Evolutionary conservation across 1,139 yeast species (phyloP).

Genomic region (Pichia terricola): DNA sequence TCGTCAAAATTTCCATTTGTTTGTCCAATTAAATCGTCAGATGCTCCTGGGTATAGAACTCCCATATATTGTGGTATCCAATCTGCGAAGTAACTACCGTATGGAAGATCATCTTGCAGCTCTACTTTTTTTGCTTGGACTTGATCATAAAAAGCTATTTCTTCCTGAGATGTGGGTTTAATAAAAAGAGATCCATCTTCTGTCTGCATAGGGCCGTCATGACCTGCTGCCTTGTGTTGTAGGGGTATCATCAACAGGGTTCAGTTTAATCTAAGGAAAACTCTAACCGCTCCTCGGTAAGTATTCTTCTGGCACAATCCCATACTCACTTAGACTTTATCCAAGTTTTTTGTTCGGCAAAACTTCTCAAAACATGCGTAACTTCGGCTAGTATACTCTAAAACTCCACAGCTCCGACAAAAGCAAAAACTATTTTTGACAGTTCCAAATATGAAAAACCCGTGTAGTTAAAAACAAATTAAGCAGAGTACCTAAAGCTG

Average conservation of each 20-base stretch:
- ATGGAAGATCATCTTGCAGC: conserved; percentile 24
- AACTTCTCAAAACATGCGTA: too few relatives aligned
- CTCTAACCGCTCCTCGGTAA: too few relatives aligned
- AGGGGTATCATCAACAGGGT: conserved; percentile 14
- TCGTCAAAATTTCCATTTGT: conserved; percentile 8
- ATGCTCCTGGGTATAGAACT: conserved; percentile 32
- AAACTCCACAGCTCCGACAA: too few relatives aligned
- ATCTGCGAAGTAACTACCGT: conserved; percentile 35
- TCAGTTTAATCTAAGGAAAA: too few relatives aligned
- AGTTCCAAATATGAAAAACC: too few relatives aligned
- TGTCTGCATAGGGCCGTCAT: conserved; percentile 64
- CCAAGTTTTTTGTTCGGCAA: too few relatives aligned
- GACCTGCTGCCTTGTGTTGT: conserved; percentile 75
- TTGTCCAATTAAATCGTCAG: conserved; percentile 17
- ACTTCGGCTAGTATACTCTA: too few relatives aligned
- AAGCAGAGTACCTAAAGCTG: too few relatives aligned
- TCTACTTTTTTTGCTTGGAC: conserved; percentile 18
- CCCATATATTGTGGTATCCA: conserved; percentile 47
- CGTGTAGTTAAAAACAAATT: too few relatives aligned
- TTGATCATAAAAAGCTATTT: conserved; percentile 58
- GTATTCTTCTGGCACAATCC: too few relatives aligned
- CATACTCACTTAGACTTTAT: too few relatives aligned
- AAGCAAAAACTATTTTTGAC: too few relatives aligned
- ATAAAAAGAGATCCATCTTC: conserved; percentile 57
- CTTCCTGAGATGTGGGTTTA: conserved; percentile 57